Conservation (phyloP, 495 filamentous ascomycete species). For the Xylaria sp. region DNA sequence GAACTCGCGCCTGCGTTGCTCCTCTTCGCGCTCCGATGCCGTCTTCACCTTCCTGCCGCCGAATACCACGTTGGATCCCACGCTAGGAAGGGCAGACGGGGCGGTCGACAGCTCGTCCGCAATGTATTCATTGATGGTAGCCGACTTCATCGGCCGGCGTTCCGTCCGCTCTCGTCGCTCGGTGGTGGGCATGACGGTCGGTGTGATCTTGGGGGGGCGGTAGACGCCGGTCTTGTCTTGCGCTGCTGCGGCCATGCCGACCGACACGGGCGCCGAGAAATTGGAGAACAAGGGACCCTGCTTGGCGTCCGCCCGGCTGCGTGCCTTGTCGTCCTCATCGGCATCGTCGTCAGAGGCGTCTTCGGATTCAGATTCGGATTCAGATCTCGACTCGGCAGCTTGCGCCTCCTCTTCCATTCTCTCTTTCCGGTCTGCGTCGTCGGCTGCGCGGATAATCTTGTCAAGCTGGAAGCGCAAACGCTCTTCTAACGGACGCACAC, state of each 20-base stretch:
- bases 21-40: constrained; percentile 69
- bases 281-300: constrained; percentile 68
- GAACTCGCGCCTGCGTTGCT: constrained; percentile 75
- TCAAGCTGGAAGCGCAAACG: constrained; percentile 88
- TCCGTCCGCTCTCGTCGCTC: constrained; percentile 64
- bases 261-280: constrained; percentile 46
- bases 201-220: constrained; percentile 82
- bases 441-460: constrained; percentile 85
- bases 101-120: constrained; percentile 77
- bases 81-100: constrained; percentile 79
- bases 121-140: constrained; percentile 86
- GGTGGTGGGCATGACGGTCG: constrained; percentile 70
- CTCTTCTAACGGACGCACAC: constrained; percentile 85
- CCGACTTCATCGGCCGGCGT: constrained; percentile 67
- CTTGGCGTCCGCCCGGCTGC: constrained; percentile 65
- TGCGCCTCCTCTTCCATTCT: constrained; percentile 40
- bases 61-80: constrained; percentile 79
- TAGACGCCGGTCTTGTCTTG: constrained; percentile 68
- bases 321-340: constrained; percentile 42
- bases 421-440: constrained; percentile 66
- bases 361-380: constrained; percentile 54
- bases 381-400: constrained; percentile 41
- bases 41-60: constrained; percentile 78
- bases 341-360: constrained; percentile 43
- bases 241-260: constrained; percentile 42